A percentile compares a stretch with the other conserved stretches of the same genome.
phyloP scores from a whole-genome alignment of 2,329 filamentous ascomycete species.

The Pochonia chlamydosporia region DNA sequence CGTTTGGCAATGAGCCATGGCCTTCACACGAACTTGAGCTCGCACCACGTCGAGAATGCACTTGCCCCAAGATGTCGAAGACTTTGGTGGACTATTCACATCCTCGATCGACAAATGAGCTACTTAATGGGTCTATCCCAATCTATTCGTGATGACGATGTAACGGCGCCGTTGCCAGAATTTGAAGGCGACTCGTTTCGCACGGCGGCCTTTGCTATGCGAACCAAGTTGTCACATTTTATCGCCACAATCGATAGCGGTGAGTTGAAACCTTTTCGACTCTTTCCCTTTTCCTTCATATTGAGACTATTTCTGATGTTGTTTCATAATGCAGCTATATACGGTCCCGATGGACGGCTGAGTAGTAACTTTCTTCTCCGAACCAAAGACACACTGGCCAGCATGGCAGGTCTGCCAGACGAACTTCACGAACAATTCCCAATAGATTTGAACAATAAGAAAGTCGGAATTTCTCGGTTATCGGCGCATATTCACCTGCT shows the following conservation, averaged over 20 bases:
- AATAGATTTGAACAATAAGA: constrained; percentile 18
- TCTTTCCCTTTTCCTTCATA: neutral
- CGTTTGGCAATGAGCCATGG: constrained; percentile 42
- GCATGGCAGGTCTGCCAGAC: constrained; percentile 22
- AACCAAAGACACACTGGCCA: constrained; percentile 23
- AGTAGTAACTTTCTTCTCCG: constrained; percentile 24
- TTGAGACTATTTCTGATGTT: neutral
- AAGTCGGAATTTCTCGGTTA: constrained; percentile 26
- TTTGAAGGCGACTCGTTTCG: constrained; percentile 21
- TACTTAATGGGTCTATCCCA: constrained; percentile 47
- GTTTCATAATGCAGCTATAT: constrained; percentile 11
- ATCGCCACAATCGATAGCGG: constrained; percentile 26
- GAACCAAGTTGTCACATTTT: constrained; percentile 21
- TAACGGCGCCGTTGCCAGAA: constrained; percentile 33
- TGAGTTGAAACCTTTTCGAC: constrained; percentile 5
- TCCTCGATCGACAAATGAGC: constrained; percentile 48
- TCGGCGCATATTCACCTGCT: constrained; percentile 26
- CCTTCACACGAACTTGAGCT: constrained; percentile 47
- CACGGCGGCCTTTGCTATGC: constrained; percentile 24
- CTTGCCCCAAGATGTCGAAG: constrained; percentile 40
- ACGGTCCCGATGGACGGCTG: constrained; percentile 21
- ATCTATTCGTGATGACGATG: constrained; percentile 43
- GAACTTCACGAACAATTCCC: constrained; percentile 25
- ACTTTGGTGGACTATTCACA: constrained; percentile 49
- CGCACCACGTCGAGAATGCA: constrained; percentile 30